phyloP scores from a whole-genome alignment of 768 basidiomycete species.

The Gautieria morchelliformis region DNA sequence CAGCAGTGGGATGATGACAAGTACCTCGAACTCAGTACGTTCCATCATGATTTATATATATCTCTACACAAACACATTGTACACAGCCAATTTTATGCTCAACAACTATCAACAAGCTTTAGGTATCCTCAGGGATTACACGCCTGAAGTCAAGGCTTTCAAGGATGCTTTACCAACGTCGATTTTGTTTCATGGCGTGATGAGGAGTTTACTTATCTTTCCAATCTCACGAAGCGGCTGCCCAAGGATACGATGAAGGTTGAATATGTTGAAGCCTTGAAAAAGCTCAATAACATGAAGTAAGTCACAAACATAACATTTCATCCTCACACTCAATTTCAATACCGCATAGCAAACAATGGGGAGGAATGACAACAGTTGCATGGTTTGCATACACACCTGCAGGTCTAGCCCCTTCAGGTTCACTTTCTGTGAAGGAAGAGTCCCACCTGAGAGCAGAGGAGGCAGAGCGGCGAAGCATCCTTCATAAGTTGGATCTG shows the following conservation, averaged over 20 bases:
- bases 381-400: not conserved
- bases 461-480: not conserved
- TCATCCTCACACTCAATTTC: not conserved
- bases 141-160: not conserved
- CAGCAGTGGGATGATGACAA: too few relatives aligned
- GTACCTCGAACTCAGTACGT: not conserved
- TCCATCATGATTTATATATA: not conserved
- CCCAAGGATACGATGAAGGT: not conserved
- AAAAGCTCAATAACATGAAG: not conserved
- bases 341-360: not conserved
- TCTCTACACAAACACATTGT: not conserved
- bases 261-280: not conserved
- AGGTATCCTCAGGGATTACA: not conserved
- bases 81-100: too few relatives aligned
- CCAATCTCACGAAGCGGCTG: not conserved
- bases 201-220: too few relatives aligned
- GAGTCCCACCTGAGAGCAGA: not conserved
- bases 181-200: not conserved
- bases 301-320: not conserved
- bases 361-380: not conserved
- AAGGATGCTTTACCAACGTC: not conserved
- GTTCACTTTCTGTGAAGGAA: not conserved
- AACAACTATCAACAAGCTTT: conserved; percentile 5
- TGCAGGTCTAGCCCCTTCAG: not conserved
- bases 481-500: not conserved